Conservation (phyloP, 331 rosid species). For the Cydonia oblonga region DNA sequence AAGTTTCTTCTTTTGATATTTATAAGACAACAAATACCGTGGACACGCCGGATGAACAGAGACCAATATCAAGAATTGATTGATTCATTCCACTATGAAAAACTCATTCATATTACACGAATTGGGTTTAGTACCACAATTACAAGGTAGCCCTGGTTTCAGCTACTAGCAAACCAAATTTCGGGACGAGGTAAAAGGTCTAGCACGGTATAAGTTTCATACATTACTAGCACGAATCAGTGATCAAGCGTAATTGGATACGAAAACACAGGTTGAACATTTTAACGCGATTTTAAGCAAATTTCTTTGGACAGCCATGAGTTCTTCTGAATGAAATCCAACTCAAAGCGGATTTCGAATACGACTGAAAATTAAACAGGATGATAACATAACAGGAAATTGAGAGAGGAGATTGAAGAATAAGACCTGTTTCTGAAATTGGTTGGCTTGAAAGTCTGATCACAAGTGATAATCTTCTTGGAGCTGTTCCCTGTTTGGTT, state of each 20-base stretch:
- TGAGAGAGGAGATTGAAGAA: constrained; percentile 6
- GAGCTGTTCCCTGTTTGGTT: constrained; percentile 18
- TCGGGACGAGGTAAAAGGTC: neutral
- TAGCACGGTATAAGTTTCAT: neutral
- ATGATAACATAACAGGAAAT: neutral
- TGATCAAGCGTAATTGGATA: neutral
- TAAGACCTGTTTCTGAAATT: constrained; percentile 34
- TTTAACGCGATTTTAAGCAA: neutral
- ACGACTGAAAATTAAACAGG: neutral
- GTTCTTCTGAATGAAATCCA: neutral
- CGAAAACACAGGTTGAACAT: neutral
- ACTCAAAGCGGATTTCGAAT: neutral
- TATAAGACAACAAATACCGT: too few relatives aligned
- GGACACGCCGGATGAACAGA: neutral
- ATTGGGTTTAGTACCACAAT: neutral
- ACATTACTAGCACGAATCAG: neutral
- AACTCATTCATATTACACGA: neutral
- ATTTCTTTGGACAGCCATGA: neutral
- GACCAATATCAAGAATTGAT: neutral
- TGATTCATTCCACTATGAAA: neutral
- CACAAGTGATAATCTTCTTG: constrained; percentile 2
- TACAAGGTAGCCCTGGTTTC: neutral
- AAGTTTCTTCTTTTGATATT: too few relatives aligned
- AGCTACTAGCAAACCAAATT: neutral
- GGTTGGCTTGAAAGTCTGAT: constrained; percentile 21